Evolutionary conservation across 225 moss, liverwort and hornwort species (phyloP), one percentile per base, ranked within the genome.

Genomic region (Polytrichum formosum): DNA sequence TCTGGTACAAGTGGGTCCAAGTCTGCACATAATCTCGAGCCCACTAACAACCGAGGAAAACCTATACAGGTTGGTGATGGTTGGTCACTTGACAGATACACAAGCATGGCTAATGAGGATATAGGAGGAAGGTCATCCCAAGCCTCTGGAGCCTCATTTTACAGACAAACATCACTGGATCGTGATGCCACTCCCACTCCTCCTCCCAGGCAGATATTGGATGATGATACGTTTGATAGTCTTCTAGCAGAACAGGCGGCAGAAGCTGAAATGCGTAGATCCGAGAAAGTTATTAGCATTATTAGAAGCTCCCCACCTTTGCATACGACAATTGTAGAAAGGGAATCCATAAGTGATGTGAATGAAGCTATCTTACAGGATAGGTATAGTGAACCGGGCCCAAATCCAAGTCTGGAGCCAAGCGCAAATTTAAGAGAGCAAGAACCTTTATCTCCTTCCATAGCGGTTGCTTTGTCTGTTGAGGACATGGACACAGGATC

Each of bases 31-130:
- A 72, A 69, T 67, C 77, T 67, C 66, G 88, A 88, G 63, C 75
- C 74, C 37, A 54, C 64, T 22, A 77, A 65, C 56, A 82, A 77
- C 61, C 75, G 84, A 77, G 79, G 84, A 21, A 88, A 84, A 77
- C 82, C 88, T 65, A 61, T 64, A 18, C 84, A 79, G 77, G 80
- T 88, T 82, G 88, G 84, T 69, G 88, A 88, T 74, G 88, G 88
- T 62, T 88, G 88, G 88, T 88, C 88, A 64, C 77, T 88, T 66
- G 88, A 88, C 67, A 84, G 88, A 75, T 76, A 79, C 66, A 79
- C 79, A 63, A 72, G 68, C 67, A 72, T 76, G 27, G 25, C 25
- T 20, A 61, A n/a, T 53, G 37, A 58, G 72, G 81, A 84, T 72
- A 79, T 70, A 70, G 80, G 70, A 26, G 80, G 82, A 72, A 85